A percentile compares a stretch with the other conserved stretches of the same genome.
Conservation (phyloP, 805 yeast species). For the Blastobotrys robertii region DNA sequence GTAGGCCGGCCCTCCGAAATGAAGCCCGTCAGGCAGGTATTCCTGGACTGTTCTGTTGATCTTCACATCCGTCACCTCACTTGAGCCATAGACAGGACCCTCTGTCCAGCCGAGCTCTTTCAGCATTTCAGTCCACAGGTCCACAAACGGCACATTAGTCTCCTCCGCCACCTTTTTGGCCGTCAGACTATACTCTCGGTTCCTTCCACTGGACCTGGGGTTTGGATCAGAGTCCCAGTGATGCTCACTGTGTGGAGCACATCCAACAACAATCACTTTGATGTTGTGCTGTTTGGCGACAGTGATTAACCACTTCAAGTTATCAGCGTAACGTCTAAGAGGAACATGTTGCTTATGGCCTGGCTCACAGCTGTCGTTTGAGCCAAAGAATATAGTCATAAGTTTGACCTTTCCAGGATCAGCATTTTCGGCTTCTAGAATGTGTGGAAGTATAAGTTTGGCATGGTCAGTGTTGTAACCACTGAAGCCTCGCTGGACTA, state of each 20-base stretch:
- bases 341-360: conserved; percentile 41
- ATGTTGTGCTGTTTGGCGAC: too few species aligned
- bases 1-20: too few species aligned
- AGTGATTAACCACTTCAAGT: too few species aligned
- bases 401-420: conserved; percentile 26
- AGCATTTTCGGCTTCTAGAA: conserved; percentile 41
- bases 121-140: conserved; percentile 25
- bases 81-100: too few species aligned
- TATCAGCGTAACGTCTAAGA: conserved; percentile 31
- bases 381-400: conserved; percentile 56
- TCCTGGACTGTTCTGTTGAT: too few species aligned
- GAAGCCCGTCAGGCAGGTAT: too few species aligned
- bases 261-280: conserved; percentile 10
- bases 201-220: conserved; percentile 37
- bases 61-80: too few species aligned
- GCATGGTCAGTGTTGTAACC: conserved; percentile 71
- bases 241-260: too few species aligned
- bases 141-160: conserved; percentile 45
- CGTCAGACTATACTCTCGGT: conserved; percentile 42
- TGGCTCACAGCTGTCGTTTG: conserved; percentile 56
- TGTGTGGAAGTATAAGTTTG: conserved; percentile 36
- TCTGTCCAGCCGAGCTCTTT: too few species aligned
- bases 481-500: conserved; percentile 62
- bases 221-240: background rate
- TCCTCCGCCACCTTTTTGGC: conserved; percentile 37